phyloP scores from a whole-genome alignment of 306 rosid species.

The Mimosa pudica region DNA sequence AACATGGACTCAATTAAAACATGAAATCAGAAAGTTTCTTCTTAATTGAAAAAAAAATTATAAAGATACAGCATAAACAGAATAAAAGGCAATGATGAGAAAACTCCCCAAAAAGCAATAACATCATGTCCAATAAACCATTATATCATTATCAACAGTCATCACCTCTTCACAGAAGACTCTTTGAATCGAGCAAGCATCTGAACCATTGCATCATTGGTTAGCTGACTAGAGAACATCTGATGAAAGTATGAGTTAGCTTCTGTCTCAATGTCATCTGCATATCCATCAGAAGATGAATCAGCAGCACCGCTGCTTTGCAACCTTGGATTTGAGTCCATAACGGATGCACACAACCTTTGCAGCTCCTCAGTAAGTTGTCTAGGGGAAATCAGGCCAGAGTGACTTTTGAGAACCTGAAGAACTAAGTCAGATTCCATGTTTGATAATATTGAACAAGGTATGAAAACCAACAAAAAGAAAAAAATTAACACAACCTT shows the following conservation, averaged over 20 bases:
- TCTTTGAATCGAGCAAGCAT: slow-evolving; percentile 85
- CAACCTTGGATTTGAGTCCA: slow-evolving; percentile 75
- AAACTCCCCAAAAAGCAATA: slow-evolving; percentile 16
- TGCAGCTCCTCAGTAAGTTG: slow-evolving; percentile 89
- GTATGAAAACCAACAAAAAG: slow-evolving; percentile 2
- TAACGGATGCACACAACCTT: slow-evolving; percentile 57
- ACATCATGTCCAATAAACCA: slow-evolving; percentile 12
- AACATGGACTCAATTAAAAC: not conserved
- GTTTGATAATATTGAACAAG: slow-evolving; percentile 15
- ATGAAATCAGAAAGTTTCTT: slow-evolving; percentile 17
- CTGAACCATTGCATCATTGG: slow-evolving; percentile 78
- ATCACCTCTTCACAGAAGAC: slow-evolving; percentile 79
- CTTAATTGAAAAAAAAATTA: not conserved
- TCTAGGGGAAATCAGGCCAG: slow-evolving; percentile 49
- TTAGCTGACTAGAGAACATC: slow-evolving; percentile 85
- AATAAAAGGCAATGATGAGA: not conserved
- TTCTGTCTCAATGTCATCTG: slow-evolving; percentile 83
- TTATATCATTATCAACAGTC: slow-evolving; percentile 18
- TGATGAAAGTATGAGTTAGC: slow-evolving; percentile 88
- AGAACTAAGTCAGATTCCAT: slow-evolving; percentile 22
- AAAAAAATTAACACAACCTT: slow-evolving; percentile 55
- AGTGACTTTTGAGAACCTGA: slow-evolving; percentile 86
- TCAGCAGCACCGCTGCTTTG: slow-evolving; percentile 69
- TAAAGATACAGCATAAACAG: not conserved
- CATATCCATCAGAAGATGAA: slow-evolving; percentile 71